Evolutionary conservation across 106 monocot genomes (phyloP).

Genomic region (Allium sativum): DNA sequence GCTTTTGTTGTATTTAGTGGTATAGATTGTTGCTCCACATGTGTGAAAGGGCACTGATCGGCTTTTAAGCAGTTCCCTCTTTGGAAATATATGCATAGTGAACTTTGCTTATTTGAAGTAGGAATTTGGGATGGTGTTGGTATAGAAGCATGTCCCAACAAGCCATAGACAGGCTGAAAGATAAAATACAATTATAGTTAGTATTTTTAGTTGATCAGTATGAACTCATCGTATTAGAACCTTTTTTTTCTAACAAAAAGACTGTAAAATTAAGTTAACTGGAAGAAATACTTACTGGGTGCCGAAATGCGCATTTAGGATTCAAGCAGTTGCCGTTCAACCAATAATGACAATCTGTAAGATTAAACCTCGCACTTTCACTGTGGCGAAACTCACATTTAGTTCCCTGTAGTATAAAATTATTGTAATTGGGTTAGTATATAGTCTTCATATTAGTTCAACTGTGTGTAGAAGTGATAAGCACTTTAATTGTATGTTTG

Average conservation of each 20-base stretch:
- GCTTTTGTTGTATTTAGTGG: too few species aligned
- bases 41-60: slow-evolving; percentile 42
- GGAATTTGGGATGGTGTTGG: slow-evolving; percentile 4
- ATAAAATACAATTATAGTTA: background rate
- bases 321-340: slow-evolving; percentile 70
- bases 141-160: background rate
- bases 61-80: slow-evolving; percentile 57
- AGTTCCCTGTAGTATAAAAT: slow-evolving; percentile 43
- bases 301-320: slow-evolving; percentile 70
- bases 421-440: too few species aligned
- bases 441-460: too few species aligned
- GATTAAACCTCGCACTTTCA: slow-evolving; percentile 71
- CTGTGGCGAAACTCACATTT: slow-evolving; percentile 85
- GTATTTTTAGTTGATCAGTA: too few species aligned
- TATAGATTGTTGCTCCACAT: too few species aligned
- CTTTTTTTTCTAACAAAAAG: too few species aligned
- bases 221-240: too few species aligned
- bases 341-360: slow-evolving; percentile 78
- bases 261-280: too few species aligned
- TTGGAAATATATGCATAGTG: slow-evolving; percentile 48
- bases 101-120: slow-evolving; percentile 25
- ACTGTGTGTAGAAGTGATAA: too few species aligned
- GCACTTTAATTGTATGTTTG: too few species aligned
- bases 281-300: slow-evolving; percentile 49
- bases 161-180: slow-evolving; percentile 63